Percentiles rank a stretch among this genome's conserved stretches.
Conservation (phyloP, 306 rosid species). For the Casuarina glauca region DNA sequence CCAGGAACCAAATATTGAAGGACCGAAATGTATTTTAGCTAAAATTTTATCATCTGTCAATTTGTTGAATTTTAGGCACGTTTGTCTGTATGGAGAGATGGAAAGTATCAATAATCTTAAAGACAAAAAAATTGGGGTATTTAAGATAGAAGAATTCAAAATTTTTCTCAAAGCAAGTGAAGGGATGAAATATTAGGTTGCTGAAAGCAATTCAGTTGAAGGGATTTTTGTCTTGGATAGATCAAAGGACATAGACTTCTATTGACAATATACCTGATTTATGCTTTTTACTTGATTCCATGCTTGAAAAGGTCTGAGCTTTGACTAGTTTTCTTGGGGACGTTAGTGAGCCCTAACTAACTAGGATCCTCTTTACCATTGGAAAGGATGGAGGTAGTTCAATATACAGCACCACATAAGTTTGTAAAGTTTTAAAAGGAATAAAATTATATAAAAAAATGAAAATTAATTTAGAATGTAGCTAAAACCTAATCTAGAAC, state of each 20-base stretch:
- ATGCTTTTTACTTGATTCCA: neutral
- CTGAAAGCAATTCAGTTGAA: neutral
- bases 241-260: neutral
- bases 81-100: neutral
- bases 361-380: neutral
- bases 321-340: neutral
- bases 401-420: neutral
- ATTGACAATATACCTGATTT: neutral
- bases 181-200: neutral
- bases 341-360: neutral
- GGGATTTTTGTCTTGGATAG: neutral
- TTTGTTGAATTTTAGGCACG: neutral
- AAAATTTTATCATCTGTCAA: neutral
- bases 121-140: neutral
- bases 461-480: neutral
- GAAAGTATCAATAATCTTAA: neutral
- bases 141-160: neutral
- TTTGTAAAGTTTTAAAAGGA: neutral
- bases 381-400: neutral
- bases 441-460: too few relatives aligned
- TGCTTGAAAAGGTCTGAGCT: neutral
- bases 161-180: neutral
- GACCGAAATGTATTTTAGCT: too few relatives aligned
- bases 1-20: too few relatives aligned
- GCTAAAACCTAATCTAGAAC: neutral